A percentile compares a stretch with the other conserved stretches of the same genome.
phyloP scores from a whole-genome alignment of 2,329 filamentous ascomycete genomes.

The Colletotrichum noveboracense region DNA sequence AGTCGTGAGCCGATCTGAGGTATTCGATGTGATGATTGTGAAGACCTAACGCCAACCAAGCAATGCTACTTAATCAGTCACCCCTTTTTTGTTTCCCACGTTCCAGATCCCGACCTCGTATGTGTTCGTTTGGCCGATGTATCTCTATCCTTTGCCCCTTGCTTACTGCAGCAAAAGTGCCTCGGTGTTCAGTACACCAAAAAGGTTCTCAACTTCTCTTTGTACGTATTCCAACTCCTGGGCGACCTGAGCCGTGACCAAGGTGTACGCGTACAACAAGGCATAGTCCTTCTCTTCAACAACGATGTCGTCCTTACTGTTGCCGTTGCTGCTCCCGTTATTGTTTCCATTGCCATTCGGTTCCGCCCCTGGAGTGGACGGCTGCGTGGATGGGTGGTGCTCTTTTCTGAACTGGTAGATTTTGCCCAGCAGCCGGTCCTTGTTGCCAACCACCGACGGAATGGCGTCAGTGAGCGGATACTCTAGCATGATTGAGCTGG shows the following conservation, averaged over 20 bases:
- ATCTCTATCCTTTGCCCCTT: not conserved
- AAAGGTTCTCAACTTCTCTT: constrained; percentile 65
- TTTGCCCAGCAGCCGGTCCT: constrained; percentile 84
- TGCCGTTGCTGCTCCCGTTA: not conserved
- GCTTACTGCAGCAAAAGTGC: constrained; percentile 58
- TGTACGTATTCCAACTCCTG: constrained; percentile 67
- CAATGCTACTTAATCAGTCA: not conserved
- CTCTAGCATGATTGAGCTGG: constrained; percentile 91
- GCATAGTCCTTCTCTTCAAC: constrained; percentile 85
- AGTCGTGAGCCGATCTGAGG: not conserved
- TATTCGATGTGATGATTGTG: not conserved
- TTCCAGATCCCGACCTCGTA: not conserved
- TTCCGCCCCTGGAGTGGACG: constrained; percentile 24
- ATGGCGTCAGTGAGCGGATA: constrained; percentile 91
- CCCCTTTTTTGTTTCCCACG: not conserved
- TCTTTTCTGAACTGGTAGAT: constrained; percentile 86
- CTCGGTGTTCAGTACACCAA: constrained; percentile 67
- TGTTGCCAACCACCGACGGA: constrained; percentile 79
- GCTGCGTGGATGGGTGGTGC: constrained; percentile 47
- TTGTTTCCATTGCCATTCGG: constrained; percentile 12
- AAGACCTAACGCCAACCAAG: not conserved
- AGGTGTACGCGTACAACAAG: constrained; percentile 86
- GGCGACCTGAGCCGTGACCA: constrained; percentile 71
- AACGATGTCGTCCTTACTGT: constrained; percentile 33
- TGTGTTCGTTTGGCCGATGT: not conserved